Evolutionary conservation across 2,329 filamentous ascomycete genomes (phyloP), one percentile per base, ranked within the genome.

Genomic region (Exophiala sideris): DNA sequence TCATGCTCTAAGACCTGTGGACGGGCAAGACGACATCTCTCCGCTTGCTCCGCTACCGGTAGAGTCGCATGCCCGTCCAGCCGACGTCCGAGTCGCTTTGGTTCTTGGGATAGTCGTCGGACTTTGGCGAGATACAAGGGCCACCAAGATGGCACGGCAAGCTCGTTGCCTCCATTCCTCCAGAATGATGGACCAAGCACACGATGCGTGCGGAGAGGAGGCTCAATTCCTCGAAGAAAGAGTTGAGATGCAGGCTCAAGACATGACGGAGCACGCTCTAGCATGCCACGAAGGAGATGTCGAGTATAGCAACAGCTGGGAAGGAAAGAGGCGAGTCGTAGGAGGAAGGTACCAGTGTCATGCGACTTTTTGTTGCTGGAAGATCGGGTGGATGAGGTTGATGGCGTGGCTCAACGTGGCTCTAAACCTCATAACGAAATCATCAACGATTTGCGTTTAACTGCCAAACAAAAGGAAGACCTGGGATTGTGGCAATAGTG

Each of bases 201-300:
- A 45, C 66, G 66, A 57, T 62, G 63, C 47, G 64, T 67, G 59
- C 71, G 69, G 61, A 74, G 61, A n/a, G 67, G 66, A 51, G 66
- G 65, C 56, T 71, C 70, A 49, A 71, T 62, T 58, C 72, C 69
- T 59, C 69, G 70, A 57, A 75, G 65, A 58, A 76, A 65, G 69
- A 71, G 70, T 67, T 74, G 70, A 64, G 74, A 73, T 65, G 74
- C 75, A 69, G 69, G 74, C 67, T 78, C 75, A 66, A 78, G 69
- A 66, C 72, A 76, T 70, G 73, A 70, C 56, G 72, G 70, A 62
- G 75, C 72, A 66, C 76, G 74, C 74, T 78, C 76, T 66, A 79
- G 74, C 76, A 79, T 79, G 67, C 71, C 75, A 71, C 68, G 40
- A 50, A 18, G 14, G 35, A 39, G 42, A 42, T 21, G 16, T 32